Conservation (phyloP, 2,329 filamentous ascomycete genomes). For the Aspergillus sp. region DNA sequence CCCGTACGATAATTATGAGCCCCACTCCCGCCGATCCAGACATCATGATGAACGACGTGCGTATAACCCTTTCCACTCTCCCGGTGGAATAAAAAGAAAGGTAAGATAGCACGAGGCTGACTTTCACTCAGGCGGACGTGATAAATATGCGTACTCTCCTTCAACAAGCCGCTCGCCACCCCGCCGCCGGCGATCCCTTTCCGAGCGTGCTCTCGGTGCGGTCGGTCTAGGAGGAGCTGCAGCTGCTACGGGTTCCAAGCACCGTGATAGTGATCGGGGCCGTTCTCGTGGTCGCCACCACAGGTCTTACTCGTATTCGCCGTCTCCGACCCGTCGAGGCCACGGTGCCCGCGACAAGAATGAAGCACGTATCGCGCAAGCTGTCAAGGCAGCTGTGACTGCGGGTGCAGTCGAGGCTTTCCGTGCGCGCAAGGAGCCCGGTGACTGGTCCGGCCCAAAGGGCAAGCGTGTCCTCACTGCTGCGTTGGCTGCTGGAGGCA, state of each 20-base stretch:
- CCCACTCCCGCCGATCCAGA: slow-evolving; percentile 43
- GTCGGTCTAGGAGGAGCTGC: slow-evolving; percentile 58
- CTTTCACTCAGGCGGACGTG: slow-evolving; percentile 27
- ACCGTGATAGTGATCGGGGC: slow-evolving; percentile 52
- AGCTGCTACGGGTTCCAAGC: slow-evolving; percentile 29
- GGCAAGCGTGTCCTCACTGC: slow-evolving; percentile 89
- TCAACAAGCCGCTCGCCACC: slow-evolving; percentile 42
- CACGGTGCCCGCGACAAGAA: slow-evolving; percentile 52
- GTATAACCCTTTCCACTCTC: slow-evolving; percentile 16
- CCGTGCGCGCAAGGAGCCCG: slow-evolving; percentile 82
- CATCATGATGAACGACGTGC: slow-evolving; percentile 47
- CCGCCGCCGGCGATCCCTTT: slow-evolving; percentile 46
- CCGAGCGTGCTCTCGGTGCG: slow-evolving; percentile 53
- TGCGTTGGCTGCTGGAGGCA: slow-evolving; percentile 78
- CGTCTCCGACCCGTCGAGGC: slow-evolving; percentile 53
- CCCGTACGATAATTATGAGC: slow-evolving; percentile 24
- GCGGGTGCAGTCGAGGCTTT: slow-evolving; percentile 92
- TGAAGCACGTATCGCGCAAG: slow-evolving; percentile 71
- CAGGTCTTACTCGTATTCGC: slow-evolving; percentile 49
- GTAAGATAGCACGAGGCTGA: slow-evolving; percentile 2
- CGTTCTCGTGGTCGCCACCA: slow-evolving; percentile 36
- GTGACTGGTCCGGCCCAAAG: slow-evolving; percentile 87
- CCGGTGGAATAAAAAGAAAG: not conserved
- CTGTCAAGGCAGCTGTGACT: slow-evolving; percentile 84
- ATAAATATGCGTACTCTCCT: slow-evolving; percentile 34